These are phyloP conservation scores for Elsinoe perseae DNA, from an alignment of 2,329 filamentous ascomycete species.

Conservation along the genomic window DNA sequence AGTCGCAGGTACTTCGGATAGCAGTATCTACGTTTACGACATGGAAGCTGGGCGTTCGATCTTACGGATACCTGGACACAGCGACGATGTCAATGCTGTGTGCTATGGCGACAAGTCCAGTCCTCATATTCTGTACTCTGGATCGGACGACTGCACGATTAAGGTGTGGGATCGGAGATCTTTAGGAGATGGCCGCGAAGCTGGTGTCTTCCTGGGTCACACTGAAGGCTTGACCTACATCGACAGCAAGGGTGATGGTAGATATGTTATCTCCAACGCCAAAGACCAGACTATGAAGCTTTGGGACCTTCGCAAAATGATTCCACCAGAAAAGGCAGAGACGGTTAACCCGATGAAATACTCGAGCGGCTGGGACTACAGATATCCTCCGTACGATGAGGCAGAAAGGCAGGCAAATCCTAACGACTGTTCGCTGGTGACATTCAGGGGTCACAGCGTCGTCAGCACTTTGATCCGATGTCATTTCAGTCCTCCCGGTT, in stretches of 20 bases:
- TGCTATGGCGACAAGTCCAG: conserved; percentile 85
- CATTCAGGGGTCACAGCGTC: conserved; percentile 84
- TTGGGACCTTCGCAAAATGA: conserved; percentile 89
- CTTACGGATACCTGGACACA: conserved; percentile 68
- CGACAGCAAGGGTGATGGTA: conserved; percentile 75
- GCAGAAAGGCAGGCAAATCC: conserved; percentile 64
- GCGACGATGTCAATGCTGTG: conserved; percentile 89
- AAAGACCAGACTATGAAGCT: conserved; percentile 98
- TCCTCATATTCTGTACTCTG: conserved; percentile 91
- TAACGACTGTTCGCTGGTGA: conserved; percentile 84
- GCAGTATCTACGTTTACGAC: conserved; percentile 82
- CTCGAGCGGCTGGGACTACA: conserved; percentile 66
- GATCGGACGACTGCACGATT: conserved; percentile 86
- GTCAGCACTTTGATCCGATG: conserved; percentile 86
- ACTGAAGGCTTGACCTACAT: conserved; percentile 60
- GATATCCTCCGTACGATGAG: conserved; percentile 58
- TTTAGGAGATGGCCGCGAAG: conserved; percentile 54
- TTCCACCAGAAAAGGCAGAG: conserved; percentile 59
- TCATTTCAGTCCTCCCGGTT: conserved; percentile 82
- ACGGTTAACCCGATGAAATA: conserved; percentile 49
- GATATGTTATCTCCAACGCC: conserved; percentile 86
- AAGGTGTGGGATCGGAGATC: conserved; percentile 91
- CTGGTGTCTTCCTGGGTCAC: conserved; percentile 58
- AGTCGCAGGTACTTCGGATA: conserved; percentile 75
- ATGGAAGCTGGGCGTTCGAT: conserved; percentile 72